Base-by-base conservation (phyloP, 1,284 basidiomycete genomes). In the Agaricales sp. region DNA sequence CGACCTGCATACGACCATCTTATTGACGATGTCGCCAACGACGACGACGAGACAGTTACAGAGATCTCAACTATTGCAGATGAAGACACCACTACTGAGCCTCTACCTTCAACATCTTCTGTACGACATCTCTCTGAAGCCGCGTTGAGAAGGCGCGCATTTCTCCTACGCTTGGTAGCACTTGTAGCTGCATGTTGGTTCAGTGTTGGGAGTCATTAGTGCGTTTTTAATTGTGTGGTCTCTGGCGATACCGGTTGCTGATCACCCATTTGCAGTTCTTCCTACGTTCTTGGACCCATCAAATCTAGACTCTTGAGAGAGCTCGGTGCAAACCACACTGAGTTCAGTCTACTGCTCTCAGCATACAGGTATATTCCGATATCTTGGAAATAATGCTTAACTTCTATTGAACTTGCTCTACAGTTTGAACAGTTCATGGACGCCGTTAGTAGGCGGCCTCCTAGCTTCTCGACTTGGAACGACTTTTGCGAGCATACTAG, bases 361-460 rank as follows among this genome's bases (percentile, higher is more conserved):
- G 83, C 85, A n/a, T 35, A 35, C n/a, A 35, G 30, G 30, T 35
- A n/a, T 35, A n/a, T 35, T n/a, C n/a, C n/a, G 30, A n/a, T n/a
- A n/a, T n/a, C n/a, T n/a, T n/a, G n/a, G n/a, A n/a, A n/a, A n/a
- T n/a, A n/a, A n/a, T n/a, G n/a, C n/a, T n/a, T n/a, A n/a, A n/a
- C n/a, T n/a, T n/a, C n/a, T n/a, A n/a, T n/a, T n/a, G n/a, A n/a
- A n/a, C n/a, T n/a, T n/a, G n/a, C n/a, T n/a, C 0, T 80, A 80
- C 57, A 84, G 79, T 50, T 63, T 89, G 30, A 89, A 88, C 59
- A 80, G 81, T 52, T 88, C 86, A 37, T 88, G 86, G 86, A 89
- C 87, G 8, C 85, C 86, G 1, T 70, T 89, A 3, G 70, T 87
- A 0, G 83, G 80, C 13, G 82, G 83, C 2, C 53, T 87, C 12